Conservation (phyloP, 2,329 filamentous ascomycete species). For the Xylariales sp. region DNA sequence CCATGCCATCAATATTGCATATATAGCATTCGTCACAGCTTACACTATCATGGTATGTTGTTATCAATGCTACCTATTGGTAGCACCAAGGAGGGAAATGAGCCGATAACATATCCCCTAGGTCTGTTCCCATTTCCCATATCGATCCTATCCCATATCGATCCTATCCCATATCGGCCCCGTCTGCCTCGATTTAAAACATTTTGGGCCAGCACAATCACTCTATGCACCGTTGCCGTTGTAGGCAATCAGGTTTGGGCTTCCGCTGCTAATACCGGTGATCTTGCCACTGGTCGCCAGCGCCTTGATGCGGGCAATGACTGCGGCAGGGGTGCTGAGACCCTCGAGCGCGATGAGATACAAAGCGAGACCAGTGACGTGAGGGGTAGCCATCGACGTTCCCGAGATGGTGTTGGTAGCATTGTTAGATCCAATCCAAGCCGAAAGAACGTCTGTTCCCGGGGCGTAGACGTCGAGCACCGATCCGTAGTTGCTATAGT, state of each 20-base stretch:
- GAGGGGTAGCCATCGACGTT: slow-evolving; percentile 44
- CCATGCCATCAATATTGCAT: too few species aligned
- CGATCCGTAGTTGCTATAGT: slow-evolving; percentile 30
- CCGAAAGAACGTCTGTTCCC: slow-evolving; percentile 27
- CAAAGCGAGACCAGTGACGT: slow-evolving; percentile 40
- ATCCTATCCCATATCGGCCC: background rate
- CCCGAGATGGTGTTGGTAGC: slow-evolving; percentile 34
- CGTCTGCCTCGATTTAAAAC: background rate
- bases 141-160: background rate
- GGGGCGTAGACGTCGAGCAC: slow-evolving; percentile 31
- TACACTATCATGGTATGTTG: too few species aligned
- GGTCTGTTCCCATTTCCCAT: too few species aligned
- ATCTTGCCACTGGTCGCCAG: slow-evolving; percentile 7
- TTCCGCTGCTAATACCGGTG: slow-evolving; percentile 4
- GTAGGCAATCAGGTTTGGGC: slow-evolving; percentile 6
- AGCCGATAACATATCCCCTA: background rate
- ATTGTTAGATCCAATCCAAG: slow-evolving; percentile 29
- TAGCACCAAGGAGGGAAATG: background rate
- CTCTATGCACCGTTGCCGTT: slow-evolving; percentile 6
- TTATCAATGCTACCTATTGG: too few species aligned
- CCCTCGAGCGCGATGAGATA: slow-evolving; percentile 29
- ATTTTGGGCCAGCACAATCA: background rate
- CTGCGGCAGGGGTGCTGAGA: slow-evolving; percentile 4
- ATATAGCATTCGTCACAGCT: too few species aligned
- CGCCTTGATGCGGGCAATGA: slow-evolving; percentile 5